Base-by-base conservation (phyloP, 495 filamentous ascomycete genomes). In the Neurospora terricola region DNA sequence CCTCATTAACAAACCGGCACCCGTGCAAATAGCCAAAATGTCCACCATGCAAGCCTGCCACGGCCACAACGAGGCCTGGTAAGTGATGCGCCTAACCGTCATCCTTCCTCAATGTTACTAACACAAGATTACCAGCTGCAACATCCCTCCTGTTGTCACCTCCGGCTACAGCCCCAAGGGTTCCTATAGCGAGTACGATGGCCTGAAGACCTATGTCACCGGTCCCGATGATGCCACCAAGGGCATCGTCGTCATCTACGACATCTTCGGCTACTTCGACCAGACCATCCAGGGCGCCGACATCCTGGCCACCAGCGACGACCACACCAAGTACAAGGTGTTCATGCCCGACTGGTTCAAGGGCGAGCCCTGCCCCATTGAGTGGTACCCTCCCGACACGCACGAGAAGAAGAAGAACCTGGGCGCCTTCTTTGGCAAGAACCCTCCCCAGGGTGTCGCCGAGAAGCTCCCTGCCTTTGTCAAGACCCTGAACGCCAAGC, bases 351-450 rank as follows among this genome's bases (percentile, higher is more conserved):
- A 93, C 81, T 90, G 87, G 82, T 90, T 93, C 82, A 78, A 88
- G 39, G 91, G 88, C 75, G 80, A 87, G 40, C 85, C 86, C 0
- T 84, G 84, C 48, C 84, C 88, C 70, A 83, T 88, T 71, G 81
- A 83, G 62, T 88, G 85, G 88, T 93, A 91, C 84, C 94, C 94
- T 0, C 92, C 94, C 27, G 86, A 92, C 81, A 97, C 84, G 69
- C 83, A 90, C 23, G 93, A 97, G 78, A 93, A 97, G 85, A 86
- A 89, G 80, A 80, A 92, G 84, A 88, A 87, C 73, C 84, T 99
- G 8, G 88, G 88, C 69, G 85, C 85, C 36, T 98, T 96, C 88
- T 94, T 98, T 85, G 79, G 85, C 72, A 91, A 87, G 75, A 84
- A 88, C 75, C 87, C 89, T 0, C 89, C 92, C 0, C 84, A 84